A percentile compares a stretch with the other conserved stretches of the same genome.
Evolutionary conservation across 176 grass and related monocot species (phyloP).

Genomic region (Eleusine coracana): DNA sequence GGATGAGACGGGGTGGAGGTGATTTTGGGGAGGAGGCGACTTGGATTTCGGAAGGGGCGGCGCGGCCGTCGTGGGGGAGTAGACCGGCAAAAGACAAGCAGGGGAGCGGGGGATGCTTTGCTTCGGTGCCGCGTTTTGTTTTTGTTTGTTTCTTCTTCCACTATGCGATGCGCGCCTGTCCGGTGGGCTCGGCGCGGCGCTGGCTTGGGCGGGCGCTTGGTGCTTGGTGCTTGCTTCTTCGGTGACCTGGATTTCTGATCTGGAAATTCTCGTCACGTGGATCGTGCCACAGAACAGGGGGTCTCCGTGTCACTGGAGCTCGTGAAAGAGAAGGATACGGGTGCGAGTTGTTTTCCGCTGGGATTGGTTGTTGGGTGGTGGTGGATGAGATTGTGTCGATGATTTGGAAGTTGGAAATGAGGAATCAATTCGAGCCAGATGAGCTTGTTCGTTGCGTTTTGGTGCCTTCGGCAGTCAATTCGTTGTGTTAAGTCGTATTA

Average conservation of each 20-base stretch:
- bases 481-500: no score
- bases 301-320: background rate
- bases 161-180: background rate
- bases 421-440: no score
- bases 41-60: background rate
- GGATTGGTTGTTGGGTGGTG: no score
- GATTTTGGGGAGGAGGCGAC: conserved; percentile 23
- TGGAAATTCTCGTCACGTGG: conserved; percentile 28
- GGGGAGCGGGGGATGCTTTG: conserved; percentile 42
- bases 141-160: conserved; percentile 3
- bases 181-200: background rate
- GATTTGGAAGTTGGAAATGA: no score
- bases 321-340: background rate
- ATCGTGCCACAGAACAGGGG: background rate
- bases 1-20: conserved; percentile 1
- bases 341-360: background rate
- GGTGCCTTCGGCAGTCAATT: no score
- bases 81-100: background rate
- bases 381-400: no score
- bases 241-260: conserved; percentile 16
- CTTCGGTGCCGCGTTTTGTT: conserved; percentile 29
- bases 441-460: no score
- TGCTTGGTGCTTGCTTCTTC: background rate
- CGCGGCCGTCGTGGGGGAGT: background rate
- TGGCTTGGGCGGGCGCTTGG: background rate